Percentiles rank a stretch among this genome's conserved stretches.
Conservation (phyloP, 257 asterid species). For the Cinchona pubescens region DNA sequence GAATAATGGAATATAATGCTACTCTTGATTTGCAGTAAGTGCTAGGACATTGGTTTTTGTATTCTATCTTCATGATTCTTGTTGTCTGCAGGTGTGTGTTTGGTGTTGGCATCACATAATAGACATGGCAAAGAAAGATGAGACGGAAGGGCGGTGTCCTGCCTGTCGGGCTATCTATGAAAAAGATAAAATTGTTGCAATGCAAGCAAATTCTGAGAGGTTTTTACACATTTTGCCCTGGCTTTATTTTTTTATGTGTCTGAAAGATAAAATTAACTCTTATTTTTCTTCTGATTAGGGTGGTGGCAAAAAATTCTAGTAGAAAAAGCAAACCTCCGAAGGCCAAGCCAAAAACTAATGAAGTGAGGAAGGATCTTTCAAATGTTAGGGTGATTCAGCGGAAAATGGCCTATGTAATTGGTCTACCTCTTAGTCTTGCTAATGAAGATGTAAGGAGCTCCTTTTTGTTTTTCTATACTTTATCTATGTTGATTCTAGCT, state of each 20-base stretch:
- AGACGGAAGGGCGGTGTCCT: constrained; percentile 88
- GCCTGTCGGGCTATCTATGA: constrained; percentile 81
- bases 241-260: constrained; percentile 9
- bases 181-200: constrained; percentile 79
- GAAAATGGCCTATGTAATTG: constrained; percentile 89
- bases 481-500: not conserved
- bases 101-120: constrained; percentile 99
- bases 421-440: constrained; percentile 86
- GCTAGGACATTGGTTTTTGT: not conserved
- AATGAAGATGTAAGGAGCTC: constrained; percentile 73
- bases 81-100: constrained; percentile 68
- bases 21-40: not conserved
- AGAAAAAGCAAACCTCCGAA: constrained; percentile 70
- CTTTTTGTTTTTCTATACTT: constrained; percentile 19
- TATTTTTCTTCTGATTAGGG: constrained; percentile 35
- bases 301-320: constrained; percentile 45
- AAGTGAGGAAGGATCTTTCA: constrained; percentile 77
- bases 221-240: constrained; percentile 22
- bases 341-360: constrained; percentile 70
- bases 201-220: constrained; percentile 79
- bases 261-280: constrained; percentile 21
- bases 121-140: constrained; percentile 92
- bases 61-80: not conserved
- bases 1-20: not conserved
- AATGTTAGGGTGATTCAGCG: constrained; percentile 91